Percentiles rank a stretch among this genome's conserved stretches.
Evolutionary conservation across 2,329 filamentous ascomycete species (phyloP).

Genomic region (Aspergillus nomiae): DNA sequence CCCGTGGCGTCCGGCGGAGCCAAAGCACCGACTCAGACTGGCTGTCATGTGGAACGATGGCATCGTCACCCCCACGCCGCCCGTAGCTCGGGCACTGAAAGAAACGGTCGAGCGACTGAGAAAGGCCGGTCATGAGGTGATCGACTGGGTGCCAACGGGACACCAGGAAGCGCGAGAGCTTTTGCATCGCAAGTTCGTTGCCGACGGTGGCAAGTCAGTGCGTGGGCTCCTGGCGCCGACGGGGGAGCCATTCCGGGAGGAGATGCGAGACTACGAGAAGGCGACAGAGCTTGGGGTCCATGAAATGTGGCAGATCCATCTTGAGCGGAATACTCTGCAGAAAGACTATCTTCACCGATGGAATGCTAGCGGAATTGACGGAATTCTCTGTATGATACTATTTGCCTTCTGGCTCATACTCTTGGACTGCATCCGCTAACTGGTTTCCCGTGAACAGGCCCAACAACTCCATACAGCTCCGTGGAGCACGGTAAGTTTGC

Average conservation of each 20-base stretch:
- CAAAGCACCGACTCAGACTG: conserved; percentile 49
- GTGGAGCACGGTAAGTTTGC: conserved; percentile 22
- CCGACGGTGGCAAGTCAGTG: conserved; percentile 54
- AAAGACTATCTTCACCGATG: conserved; percentile 27
- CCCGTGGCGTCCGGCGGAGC: conserved; percentile 49
- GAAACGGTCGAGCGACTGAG: conserved; percentile 54
- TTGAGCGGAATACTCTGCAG: conserved; percentile 47
- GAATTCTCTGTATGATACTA: conserved; percentile 18
- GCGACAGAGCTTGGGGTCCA: conserved; percentile 47
- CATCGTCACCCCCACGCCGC: conserved; percentile 64
- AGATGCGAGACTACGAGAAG: conserved; percentile 49
- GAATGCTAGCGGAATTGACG: conserved; percentile 19
- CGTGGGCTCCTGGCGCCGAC: conserved; percentile 24
- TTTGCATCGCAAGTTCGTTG: conserved; percentile 41
- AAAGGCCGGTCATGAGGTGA: conserved; percentile 55
- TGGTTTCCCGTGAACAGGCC: conserved; percentile 8
- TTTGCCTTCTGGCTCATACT: not conserved
- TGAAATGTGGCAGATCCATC: conserved; percentile 54
- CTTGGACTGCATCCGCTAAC: not conserved
- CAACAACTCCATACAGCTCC: conserved; percentile 21
- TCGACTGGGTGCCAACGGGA: conserved; percentile 31
- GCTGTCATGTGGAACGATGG: conserved; percentile 64
- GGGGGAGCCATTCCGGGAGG: conserved; percentile 46
- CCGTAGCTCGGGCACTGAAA: conserved; percentile 59
- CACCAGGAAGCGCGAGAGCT: conserved; percentile 8